Conservation (phyloP, 257 asterid genomes). For the Salvia rosmarinus region DNA sequence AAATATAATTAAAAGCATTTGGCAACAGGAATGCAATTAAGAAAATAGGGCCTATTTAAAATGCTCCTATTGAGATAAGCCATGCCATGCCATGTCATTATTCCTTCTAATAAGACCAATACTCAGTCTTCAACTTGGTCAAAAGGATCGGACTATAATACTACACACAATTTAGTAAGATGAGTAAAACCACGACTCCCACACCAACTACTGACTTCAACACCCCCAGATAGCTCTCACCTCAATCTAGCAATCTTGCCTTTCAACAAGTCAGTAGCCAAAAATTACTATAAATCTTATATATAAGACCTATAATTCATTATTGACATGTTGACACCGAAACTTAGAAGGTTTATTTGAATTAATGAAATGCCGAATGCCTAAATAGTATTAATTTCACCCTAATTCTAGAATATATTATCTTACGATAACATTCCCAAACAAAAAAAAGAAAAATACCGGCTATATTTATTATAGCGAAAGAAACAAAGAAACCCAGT, state of each 20-base stretch:
- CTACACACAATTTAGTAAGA: not conserved
- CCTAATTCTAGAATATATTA: not conserved
- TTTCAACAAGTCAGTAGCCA: not conserved
- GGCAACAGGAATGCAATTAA: not conserved
- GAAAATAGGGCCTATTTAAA: conserved; percentile 14
- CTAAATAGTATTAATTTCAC: not conserved
- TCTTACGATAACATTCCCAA: not conserved
- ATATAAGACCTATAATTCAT: not conserved
- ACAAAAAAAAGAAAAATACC: not conserved
- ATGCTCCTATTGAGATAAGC: not conserved
- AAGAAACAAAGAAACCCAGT: not conserved
- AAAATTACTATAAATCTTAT: not conserved
- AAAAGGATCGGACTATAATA: not conserved
- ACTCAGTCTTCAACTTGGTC: not conserved
- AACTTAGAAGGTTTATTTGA: not conserved
- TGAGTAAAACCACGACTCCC: not conserved
- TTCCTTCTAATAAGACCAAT: not conserved
- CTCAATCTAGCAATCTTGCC: not conserved
- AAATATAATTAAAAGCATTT: not conserved
- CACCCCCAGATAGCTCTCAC: not conserved
- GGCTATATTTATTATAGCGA: not conserved
- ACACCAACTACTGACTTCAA: conserved; percentile 1
- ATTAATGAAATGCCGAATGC: conserved; percentile 1
- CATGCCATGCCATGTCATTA: not conserved
- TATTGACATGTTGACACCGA: not conserved